Base-by-base conservation (phyloP, 306 rosid species). In the Trichosanthes cucumerina region DNA sequence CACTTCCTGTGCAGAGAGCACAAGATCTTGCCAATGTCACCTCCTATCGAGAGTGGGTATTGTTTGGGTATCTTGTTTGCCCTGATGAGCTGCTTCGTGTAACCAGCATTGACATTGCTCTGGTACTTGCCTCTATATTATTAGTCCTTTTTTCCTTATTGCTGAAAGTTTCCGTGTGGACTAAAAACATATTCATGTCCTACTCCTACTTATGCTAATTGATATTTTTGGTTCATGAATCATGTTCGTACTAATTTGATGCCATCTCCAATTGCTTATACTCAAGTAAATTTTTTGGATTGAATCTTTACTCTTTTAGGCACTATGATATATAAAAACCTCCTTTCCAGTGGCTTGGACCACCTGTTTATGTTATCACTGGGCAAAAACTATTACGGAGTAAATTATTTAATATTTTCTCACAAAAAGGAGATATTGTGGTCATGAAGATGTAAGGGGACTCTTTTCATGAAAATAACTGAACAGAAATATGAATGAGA, bases 71-170 rank as follows among this genome's bases (percentile, higher is more conserved):
- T 86, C 99, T 95, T 87, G 97, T 95, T 82, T 95, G 99, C 85
- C 96, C 99, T 31, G 99, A 95, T 87, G 99, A 95, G 88, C 89
- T 95, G 83, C 99, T 93, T 49, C 99, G 97, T 60, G 97, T 91
- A 80, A 92, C 99, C 64, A 95, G 99, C 92, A 91, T 95, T 82
- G 99, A 95, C 81, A 95, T 95, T 85, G 96, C 99, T 78, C 83
- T 91, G 97, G 99, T 95, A 91, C 82, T 80, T 43, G 33, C 83
- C 75, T 79, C 33, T 46, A 46, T 46, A 36, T 43, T 14, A 54
- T 53, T 34, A 60, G 31, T 21, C 53, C 34, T 52, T 69, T n/a
- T 52, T 69, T 70, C 44, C 47, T 26, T 52, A 79, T 41, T 46
- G 78, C 76, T n/a, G 7, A 21, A 46, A 10, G 13, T 71, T 71